A percentile compares a stretch with the other conserved stretches of the same genome.
Evolutionary conservation across 2,329 filamentous ascomycete species (phyloP).

Genomic region (Magnaporthiopsis poae): DNA sequence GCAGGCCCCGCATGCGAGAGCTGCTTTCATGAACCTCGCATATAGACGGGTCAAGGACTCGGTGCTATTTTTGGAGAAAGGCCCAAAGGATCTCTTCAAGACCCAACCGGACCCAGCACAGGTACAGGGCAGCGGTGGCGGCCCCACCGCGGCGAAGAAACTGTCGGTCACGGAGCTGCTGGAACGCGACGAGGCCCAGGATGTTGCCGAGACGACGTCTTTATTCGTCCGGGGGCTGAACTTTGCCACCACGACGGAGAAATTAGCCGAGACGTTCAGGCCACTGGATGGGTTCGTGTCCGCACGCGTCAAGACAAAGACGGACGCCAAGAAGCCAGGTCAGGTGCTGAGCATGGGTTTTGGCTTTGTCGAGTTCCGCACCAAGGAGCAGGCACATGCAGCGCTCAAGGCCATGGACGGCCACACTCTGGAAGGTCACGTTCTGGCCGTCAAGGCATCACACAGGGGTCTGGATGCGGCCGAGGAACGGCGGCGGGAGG

Average conservation of each 20-base stretch:
- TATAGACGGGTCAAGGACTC: constrained; percentile 88
- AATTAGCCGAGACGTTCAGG: constrained; percentile 67
- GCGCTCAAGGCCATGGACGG: constrained; percentile 83
- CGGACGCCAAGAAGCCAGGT: constrained; percentile 79
- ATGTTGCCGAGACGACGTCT: constrained; percentile 60
- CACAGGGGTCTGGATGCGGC: constrained; percentile 81
- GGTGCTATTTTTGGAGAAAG: constrained; percentile 87
- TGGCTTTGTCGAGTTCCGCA: constrained; percentile 83
- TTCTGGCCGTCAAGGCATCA: constrained; percentile 73
- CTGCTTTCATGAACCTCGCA: constrained; percentile 74
- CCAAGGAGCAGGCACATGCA: constrained; percentile 65
- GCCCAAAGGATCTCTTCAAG: constrained; percentile 69
- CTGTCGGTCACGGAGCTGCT: constrained; percentile 60
- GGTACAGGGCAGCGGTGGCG: constrained; percentile 16
- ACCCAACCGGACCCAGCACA: constrained; percentile 17
- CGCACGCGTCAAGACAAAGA: constrained; percentile 84
- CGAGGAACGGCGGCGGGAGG: constrained; percentile 73
- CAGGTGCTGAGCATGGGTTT: constrained; percentile 94
- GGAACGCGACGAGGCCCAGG: constrained; percentile 41
- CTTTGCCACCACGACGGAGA: constrained; percentile 73
- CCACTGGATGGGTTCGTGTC: constrained; percentile 80
- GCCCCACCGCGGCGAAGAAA: constrained; percentile 43
- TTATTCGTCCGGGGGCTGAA: constrained; percentile 90
- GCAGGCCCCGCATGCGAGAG: constrained; percentile 66
- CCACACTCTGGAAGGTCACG: constrained; percentile 75